Percentiles rank a stretch among this genome's conserved stretches.
Evolutionary conservation across 768 basidiomycete genomes (phyloP).

Genomic region (Tubosaeta brunneosetosa): DNA sequence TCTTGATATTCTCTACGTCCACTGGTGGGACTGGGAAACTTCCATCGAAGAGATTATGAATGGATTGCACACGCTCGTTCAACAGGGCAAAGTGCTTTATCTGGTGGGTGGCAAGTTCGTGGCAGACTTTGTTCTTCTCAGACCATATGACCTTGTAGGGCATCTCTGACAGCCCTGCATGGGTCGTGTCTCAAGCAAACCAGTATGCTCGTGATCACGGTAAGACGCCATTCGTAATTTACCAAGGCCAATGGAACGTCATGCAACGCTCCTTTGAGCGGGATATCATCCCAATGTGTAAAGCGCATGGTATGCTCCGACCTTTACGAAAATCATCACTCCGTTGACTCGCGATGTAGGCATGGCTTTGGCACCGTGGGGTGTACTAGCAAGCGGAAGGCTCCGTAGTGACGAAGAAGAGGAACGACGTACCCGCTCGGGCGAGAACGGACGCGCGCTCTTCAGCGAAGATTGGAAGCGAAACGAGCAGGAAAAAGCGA

Average conservation of each 20-base stretch:
- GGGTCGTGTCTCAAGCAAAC: constrained; percentile 39
- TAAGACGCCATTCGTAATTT: constrained; percentile 42
- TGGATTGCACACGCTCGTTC: constrained; percentile 34
- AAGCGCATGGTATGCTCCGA: constrained; percentile 17
- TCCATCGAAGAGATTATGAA: constrained; percentile 40
- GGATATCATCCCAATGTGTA: constrained; percentile 38
- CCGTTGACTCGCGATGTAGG: neutral
- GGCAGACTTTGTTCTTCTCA: constrained; percentile 8
- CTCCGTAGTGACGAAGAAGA: constrained; percentile 32
- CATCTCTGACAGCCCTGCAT: constrained; percentile 35
- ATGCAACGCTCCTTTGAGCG: constrained; percentile 39
- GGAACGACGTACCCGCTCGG: constrained; percentile 20
- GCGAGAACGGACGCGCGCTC: constrained; percentile 24
- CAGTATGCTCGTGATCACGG: constrained; percentile 40
- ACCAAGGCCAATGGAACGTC: constrained; percentile 37
- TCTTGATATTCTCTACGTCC: constrained; percentile 22
- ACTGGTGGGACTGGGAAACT: constrained; percentile 36
- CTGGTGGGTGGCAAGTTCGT: constrained; percentile 12
- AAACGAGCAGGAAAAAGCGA: constrained; percentile 38
- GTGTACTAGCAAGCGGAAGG: constrained; percentile 32
- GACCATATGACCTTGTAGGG: constrained; percentile 10
- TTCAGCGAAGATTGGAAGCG: constrained; percentile 40
- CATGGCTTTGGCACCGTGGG: constrained; percentile 37
- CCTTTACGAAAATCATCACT: neutral
- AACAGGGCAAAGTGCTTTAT: constrained; percentile 37